These are phyloP conservation scores for Beauveria australis DNA, from an alignment of 2,329 filamentous ascomycete species.

Conservation along the genomic window DNA sequence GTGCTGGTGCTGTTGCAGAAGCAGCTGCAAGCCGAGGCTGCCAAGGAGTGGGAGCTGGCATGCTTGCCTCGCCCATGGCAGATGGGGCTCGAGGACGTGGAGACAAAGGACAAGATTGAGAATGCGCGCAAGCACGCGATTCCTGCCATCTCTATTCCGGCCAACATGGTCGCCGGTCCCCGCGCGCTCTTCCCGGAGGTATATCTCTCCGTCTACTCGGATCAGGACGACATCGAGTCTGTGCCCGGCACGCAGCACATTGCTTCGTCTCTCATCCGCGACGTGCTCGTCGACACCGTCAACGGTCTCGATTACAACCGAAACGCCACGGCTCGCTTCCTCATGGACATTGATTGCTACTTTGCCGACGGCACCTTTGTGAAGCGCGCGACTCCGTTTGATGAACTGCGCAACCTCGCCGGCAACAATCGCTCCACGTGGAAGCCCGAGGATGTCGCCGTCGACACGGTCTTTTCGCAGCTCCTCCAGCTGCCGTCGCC, in stretches of 20 bases:
- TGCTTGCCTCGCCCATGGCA: conserved; percentile 62
- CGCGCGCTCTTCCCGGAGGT: conserved; percentile 82
- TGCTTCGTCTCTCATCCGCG: conserved; percentile 74
- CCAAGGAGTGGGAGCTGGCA: conserved; percentile 64
- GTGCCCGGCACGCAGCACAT: conserved; percentile 72
- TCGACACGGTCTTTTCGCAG: conserved; percentile 97
- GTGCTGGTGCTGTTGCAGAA: conserved; percentile 75
- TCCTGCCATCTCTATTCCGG: conserved; percentile 67
- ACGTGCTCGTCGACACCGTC: conserved; percentile 84
- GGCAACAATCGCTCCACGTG: conserved; percentile 63
- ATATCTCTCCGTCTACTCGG: conserved; percentile 84
- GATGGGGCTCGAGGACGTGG: conserved; percentile 52
- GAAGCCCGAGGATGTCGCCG: conserved; percentile 95
- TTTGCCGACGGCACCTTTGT: conserved; percentile 86
- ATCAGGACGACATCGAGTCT: conserved; percentile 81
- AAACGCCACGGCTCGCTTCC: conserved; percentile 72
- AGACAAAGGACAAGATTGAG: conserved; percentile 50
- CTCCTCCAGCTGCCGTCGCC: conserved; percentile 78
- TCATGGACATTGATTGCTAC: conserved; percentile 93
- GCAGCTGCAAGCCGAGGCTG: conserved; percentile 72
- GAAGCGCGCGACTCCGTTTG: conserved; percentile 86
- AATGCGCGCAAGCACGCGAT: conserved; percentile 65
- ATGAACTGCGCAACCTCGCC: conserved; percentile 68
- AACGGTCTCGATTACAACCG: conserved; percentile 92
- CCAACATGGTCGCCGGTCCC: conserved; percentile 64